Base-by-base conservation (phyloP, 164 flowering plant species). In the Aristolochia californica region DNA sequence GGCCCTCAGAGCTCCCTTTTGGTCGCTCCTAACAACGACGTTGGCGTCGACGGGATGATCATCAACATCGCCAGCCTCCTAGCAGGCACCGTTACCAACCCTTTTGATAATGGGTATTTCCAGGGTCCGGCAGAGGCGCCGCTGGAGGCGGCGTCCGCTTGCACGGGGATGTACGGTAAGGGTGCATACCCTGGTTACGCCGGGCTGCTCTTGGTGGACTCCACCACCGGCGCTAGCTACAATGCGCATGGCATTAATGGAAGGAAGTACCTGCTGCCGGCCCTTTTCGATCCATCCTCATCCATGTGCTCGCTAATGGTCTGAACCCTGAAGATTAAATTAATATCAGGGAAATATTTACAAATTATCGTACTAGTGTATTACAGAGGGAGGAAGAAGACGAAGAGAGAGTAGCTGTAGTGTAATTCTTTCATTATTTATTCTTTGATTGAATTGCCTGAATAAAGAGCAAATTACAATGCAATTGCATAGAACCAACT, bases 391-490 rank as follows among this genome's bases (percentile, higher is more conserved):
- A n/a, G n/a, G n/a, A n/a, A n/a, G n/a, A n/a, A n/a, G n/a, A n/a
- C n/a, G n/a, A n/a, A n/a, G n/a, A n/a, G n/a, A n/a, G n/a, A n/a
- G n/a, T n/a, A n/a, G n/a, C n/a, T n/a, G n/a, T n/a, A n/a, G n/a
- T n/a, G n/a, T 0, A 77, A 82, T 2, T 74, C 75, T 0, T 5
- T 78, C 9, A n/a, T n/a, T 80, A 82, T 24, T 64, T 80, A 0
- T 79, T 82, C 30, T 55, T 77, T 58, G 78, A 73, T 15, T 52
- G n/a, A 53, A 45, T 12, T 12, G 11, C 16, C 34, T 28, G 5
- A 28, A 2, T 3, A 28, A 28, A 28, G 7, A 28, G 3, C 7
- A 28, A 28, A 34, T 34, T 9, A 34, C 10, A 7, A 34, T 5
- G 7, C 40, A 34, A 8, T 34, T 34, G 40, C 7, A 0, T 9